A percentile compares a stretch with the other conserved stretches of the same genome.
Evolutionary conservation across 257 asterid species (phyloP).

Genomic region (Ocimum tenuiflorum): DNA sequence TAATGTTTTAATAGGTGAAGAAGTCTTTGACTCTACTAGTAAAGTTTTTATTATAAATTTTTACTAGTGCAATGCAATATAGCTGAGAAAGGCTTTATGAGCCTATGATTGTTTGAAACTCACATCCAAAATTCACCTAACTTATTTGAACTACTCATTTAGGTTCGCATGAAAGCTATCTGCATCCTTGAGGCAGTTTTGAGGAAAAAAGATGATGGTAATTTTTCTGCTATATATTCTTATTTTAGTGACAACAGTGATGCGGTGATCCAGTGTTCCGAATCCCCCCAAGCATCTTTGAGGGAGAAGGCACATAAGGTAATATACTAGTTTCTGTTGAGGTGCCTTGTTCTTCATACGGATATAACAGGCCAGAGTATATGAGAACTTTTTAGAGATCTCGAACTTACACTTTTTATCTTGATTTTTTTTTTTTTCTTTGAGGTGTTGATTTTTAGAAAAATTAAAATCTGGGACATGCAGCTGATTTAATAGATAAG

Average conservation of each 20-base stretch:
- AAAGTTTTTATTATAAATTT: not conserved
- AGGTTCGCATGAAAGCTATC: constrained; percentile 92
- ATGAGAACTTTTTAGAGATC: not conserved
- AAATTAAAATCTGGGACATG: not conserved
- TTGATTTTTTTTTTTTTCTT: not conserved
- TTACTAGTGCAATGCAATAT: not conserved
- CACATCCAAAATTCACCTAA: not conserved
- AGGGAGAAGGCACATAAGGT: constrained; percentile 96
- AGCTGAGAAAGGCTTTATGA: not conserved
- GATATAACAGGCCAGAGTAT: constrained; percentile 10
- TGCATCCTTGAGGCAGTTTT: constrained; percentile 87
- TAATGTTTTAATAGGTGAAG: not conserved
- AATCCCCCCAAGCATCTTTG: constrained; percentile 95
- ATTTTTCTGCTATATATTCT: constrained; percentile 48
- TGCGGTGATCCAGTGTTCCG: constrained; percentile 69
- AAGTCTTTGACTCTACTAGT: not conserved
- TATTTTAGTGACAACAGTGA: constrained; percentile 66
- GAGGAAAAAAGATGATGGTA: constrained; percentile 68
- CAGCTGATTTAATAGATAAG: not conserved
- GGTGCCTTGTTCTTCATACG: constrained; percentile 7
- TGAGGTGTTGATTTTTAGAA: constrained; percentile 11
- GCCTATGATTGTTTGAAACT: not conserved
- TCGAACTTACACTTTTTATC: not conserved
- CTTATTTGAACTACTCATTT: constrained; percentile 15
- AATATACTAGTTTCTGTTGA: constrained; percentile 19